phyloP scores from a whole-genome alignment of 2,329 filamentous ascomycete genomes.

The Microascus cirrosus region DNA sequence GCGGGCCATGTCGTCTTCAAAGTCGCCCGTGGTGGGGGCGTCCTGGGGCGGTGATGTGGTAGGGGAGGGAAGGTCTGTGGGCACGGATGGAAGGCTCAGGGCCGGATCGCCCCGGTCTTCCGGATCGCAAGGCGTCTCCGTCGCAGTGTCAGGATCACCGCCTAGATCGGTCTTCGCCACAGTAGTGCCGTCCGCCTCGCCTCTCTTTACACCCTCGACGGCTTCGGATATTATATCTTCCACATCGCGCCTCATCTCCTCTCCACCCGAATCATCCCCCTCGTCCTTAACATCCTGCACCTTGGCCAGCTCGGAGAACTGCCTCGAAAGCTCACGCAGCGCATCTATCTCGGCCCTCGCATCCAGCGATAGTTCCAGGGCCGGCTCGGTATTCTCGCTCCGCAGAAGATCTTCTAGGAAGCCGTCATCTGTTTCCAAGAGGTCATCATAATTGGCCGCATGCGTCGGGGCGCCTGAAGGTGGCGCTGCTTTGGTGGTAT shows the following conservation, averaged over 20 bases:
- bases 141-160: constrained; percentile 7
- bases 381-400: constrained; percentile 21
- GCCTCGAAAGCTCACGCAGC: neutral
- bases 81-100: constrained; percentile 32
- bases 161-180: neutral
- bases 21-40: constrained; percentile 17
- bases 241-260: constrained; percentile 31
- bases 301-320: constrained; percentile 2
- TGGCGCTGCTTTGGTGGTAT: neutral
- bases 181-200: neutral
- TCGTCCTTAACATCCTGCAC: constrained; percentile 9
- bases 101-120: constrained; percentile 7
- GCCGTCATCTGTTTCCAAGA: constrained; percentile 37
- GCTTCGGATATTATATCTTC: constrained; percentile 20
- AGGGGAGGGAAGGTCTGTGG: constrained; percentile 22
- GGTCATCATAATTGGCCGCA: constrained; percentile 1
- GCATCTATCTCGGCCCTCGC: constrained; percentile 1
- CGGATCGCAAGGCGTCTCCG: neutral
- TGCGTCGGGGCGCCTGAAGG: neutral
- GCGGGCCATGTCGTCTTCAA: constrained; percentile 34
- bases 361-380: neutral
- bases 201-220: constrained; percentile 18
- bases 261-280: constrained; percentile 37
- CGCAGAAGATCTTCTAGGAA: constrained; percentile 40
- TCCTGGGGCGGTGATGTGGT: constrained; percentile 8